Conservation (phyloP, 805 yeast genomes). For the Wickerhamiella cacticola region DNA sequence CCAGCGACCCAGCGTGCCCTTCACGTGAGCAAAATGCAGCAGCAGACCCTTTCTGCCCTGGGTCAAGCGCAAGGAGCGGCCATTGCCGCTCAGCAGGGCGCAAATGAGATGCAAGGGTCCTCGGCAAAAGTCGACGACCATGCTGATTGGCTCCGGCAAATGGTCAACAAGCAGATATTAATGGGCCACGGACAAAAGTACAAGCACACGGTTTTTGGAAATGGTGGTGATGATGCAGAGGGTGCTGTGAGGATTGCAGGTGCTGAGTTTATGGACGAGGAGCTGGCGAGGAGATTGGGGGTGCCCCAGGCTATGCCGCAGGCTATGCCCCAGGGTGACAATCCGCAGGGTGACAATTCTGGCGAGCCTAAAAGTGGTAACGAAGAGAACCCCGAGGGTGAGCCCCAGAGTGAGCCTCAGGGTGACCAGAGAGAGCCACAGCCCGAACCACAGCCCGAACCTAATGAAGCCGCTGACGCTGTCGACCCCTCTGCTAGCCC, state of each 20-base stretch:
- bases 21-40: conserved; percentile 17
- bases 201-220: conserved; percentile 25
- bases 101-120: conserved; percentile 14
- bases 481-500: no score
- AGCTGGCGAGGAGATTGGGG: neutral
- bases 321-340: no score
- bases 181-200: conserved; percentile 29
- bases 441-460: no score
- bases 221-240: neutral
- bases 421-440: no score
- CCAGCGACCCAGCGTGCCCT: conserved; percentile 19
- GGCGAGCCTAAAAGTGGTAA: no score
- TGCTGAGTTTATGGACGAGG: conserved; percentile 1
- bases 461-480: no score
- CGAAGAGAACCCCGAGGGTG: no score
- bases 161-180: conserved; percentile 27
- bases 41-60: conserved; percentile 16
- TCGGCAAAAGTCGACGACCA: conserved; percentile 13
- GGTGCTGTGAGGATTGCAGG: neutral
- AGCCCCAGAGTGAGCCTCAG: no score
- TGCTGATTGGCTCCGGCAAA: conserved; percentile 28
- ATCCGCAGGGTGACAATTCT: no score
- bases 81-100: conserved; percentile 20
- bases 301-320: no score
- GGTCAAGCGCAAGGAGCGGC: conserved; percentile 22